A percentile compares a stretch with the other conserved stretches of the same genome.
phyloP scores from a whole-genome alignment of 768 basidiomycete species.

The Lactifluus subvellereus region DNA sequence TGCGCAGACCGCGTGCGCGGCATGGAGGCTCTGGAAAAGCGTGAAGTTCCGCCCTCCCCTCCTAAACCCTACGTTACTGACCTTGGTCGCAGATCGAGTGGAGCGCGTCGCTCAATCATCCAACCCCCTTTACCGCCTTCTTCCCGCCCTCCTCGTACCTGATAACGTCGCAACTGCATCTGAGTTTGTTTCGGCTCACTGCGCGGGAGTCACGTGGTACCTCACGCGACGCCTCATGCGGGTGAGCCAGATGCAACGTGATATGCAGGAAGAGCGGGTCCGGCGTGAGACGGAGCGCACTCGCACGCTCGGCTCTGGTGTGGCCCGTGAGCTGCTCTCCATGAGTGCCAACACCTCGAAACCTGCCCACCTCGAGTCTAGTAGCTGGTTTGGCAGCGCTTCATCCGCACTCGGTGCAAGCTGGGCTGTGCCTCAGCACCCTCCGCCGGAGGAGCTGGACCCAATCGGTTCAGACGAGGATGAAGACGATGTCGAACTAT shows the following conservation, averaged over 20 bases:
- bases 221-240: slow-evolving; percentile 76
- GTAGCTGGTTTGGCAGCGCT: slow-evolving; percentile 45
- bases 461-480: slow-evolving; percentile 52
- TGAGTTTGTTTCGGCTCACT: slow-evolving; percentile 81
- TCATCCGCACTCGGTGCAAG: slow-evolving; percentile 35
- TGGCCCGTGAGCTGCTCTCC: slow-evolving; percentile 54
- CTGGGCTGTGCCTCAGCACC: slow-evolving; percentile 40
- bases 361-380: slow-evolving; percentile 49
- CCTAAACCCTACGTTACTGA: slow-evolving; percentile 20
- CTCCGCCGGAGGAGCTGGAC: slow-evolving; percentile 34
- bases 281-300: slow-evolving; percentile 82
- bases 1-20: slow-evolving; percentile 84
- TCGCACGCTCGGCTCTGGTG: slow-evolving; percentile 76
- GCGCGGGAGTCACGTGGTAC: slow-evolving; percentile 89
- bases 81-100: slow-evolving; percentile 46
- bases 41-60: slow-evolving; percentile 44
- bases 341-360: slow-evolving; percentile 34
- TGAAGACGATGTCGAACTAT: slow-evolving; percentile 77
- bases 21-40: slow-evolving; percentile 84
- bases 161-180: slow-evolving; percentile 50
- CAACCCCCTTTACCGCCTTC: slow-evolving; percentile 60
- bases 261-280: slow-evolving; percentile 92
- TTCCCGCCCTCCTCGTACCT: slow-evolving; percentile 65
- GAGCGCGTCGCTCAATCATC: slow-evolving; percentile 60
- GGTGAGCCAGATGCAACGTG: slow-evolving; percentile 71